Percentiles rank a stretch among this genome's conserved stretches.
These are phyloP conservation scores for Suillus plorans DNA, from an alignment of 768 basidiomycete species.

Conservation along the genomic window DNA sequence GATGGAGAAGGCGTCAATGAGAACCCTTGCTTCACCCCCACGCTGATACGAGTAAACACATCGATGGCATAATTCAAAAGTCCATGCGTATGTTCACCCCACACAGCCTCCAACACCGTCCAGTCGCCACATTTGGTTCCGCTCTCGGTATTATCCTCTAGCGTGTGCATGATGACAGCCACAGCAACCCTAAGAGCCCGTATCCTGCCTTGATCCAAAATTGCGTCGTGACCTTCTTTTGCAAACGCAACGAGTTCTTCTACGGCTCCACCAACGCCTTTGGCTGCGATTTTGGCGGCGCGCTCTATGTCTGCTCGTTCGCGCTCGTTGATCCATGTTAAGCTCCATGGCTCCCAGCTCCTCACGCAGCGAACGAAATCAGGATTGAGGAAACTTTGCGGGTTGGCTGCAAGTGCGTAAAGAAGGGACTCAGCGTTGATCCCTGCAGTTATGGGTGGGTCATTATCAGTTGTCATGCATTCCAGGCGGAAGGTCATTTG, in stretches of 20 bases:
- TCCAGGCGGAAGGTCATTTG: conserved; percentile 72
- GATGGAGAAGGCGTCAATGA: conserved; percentile 36
- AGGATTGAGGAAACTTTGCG: conserved; percentile 55
- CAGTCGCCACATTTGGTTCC: conserved; percentile 42
- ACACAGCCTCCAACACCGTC: conserved; percentile 54
- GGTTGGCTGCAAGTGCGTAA: conserved; percentile 57
- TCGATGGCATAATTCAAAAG: conserved; percentile 57
- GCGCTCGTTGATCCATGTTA: conserved; percentile 60
- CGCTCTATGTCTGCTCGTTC: conserved; percentile 60
- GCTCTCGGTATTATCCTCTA: conserved; percentile 43
- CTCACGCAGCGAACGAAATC: conserved; percentile 61
- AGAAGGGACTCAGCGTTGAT: conserved; percentile 72
- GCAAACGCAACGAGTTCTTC: conserved; percentile 49
- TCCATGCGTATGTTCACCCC: conserved; percentile 60
- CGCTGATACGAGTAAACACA: conserved; percentile 45
- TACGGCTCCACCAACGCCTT: conserved; percentile 61
- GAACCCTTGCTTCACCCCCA: conserved; percentile 58
- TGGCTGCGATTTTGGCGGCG: conserved; percentile 65
- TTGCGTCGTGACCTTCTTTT: conserved; percentile 38
- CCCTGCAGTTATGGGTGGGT: conserved; percentile 59
- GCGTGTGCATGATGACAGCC: conserved; percentile 52
- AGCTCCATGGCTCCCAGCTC: conserved; percentile 58
- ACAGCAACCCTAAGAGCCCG: conserved; percentile 65
- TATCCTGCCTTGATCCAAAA: conserved; percentile 46
- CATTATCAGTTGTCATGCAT: conserved; percentile 64